A percentile compares a stretch with the other conserved stretches of the same genome.
phyloP scores from a whole-genome alignment of 176 grass and related monocot species.

The Musa beccarii region DNA sequence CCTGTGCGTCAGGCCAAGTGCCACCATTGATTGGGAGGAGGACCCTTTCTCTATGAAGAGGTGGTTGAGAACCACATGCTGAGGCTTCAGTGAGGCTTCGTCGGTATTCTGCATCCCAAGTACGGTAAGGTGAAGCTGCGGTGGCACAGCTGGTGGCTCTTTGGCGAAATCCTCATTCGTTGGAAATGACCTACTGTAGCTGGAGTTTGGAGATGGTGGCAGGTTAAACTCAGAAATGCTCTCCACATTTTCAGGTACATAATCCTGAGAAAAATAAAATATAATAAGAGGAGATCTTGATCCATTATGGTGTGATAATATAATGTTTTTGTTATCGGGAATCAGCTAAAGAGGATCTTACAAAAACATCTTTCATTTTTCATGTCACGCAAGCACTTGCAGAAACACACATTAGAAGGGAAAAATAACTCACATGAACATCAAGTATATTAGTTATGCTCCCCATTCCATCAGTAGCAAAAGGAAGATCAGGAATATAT shows the following conservation, averaged over 20 bases:
- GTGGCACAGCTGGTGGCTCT: constrained; percentile 72
- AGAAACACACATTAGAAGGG: neutral
- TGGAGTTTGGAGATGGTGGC: constrained; percentile 62
- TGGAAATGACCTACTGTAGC: constrained; percentile 56
- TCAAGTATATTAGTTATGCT: constrained; percentile 78
- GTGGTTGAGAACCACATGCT: constrained; percentile 91
- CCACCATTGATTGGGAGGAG: constrained; percentile 58
- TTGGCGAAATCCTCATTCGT: constrained; percentile 82
- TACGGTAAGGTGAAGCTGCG: constrained; percentile 64
- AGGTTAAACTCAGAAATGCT: constrained; percentile 74
- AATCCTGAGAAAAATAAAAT: constrained; percentile 49
- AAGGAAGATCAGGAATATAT: constrained; percentile 83
- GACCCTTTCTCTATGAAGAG: constrained; percentile 93
- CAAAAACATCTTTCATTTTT: too few species aligned
- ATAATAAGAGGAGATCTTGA: too few species aligned
- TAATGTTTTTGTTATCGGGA: too few species aligned
- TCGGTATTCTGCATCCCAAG: constrained; percentile 55
- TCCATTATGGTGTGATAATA: too few species aligned
- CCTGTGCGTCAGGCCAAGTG: constrained; percentile 88
- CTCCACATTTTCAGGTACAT: constrained; percentile 80
- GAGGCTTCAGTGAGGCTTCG: constrained; percentile 46
- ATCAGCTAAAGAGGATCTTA: too few species aligned
- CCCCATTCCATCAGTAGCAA: constrained; percentile 57
- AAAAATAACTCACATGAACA: constrained; percentile 67
- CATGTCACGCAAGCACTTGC: neutral